Evolutionary conservation across 495 filamentous ascomycete species (phyloP), one percentile per base, ranked within the genome.

Genomic region (Hypoxylon intermedium): DNA sequence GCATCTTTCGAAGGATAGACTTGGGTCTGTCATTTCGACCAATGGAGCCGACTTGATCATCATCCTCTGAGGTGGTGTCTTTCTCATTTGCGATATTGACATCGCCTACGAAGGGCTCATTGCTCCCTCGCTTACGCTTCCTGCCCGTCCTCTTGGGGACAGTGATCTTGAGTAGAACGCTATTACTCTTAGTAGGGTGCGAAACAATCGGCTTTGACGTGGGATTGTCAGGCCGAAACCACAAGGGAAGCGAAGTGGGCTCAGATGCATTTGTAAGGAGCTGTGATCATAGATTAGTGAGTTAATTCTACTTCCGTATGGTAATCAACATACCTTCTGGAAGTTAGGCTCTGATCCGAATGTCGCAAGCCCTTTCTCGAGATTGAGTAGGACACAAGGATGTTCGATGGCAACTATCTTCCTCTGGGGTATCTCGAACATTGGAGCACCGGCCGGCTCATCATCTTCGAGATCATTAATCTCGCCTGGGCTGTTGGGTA

Each of bases 121-220:
- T 63, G 6, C 85, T 86, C 5, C 89, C 91, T 41, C 85, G 77
- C 72, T 91, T 94, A 24, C 91, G 83, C 70, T 90, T 97, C 38
- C 91, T 83, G 2, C 92, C 91, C 5, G 91, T 95, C 38, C 89
- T 77, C 71, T 89, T 93, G 0, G 95, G 95, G 1, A 97, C 85
- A 0, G 88, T 91, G 40, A 98, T 80, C 74, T 92, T 92, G 19
- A 98, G 78, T 18, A 98, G 78, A 21, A 98, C 70, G 63, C 96
- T 94, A 60, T 89, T 89, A 2, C 92, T 88, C 28, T 79, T 63
- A 5, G 85, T 77, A 62, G 85, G 87, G 23, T 82, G 83, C 5
- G 94, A 96, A 28, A 85, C 74, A 31, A 96, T 74, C 0, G 90
- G 88, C 54, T 86, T 85, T 59, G 87, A 83, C 70, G 90, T 84